Conservation (phyloP, 768 basidiomycete genomes). For the Amanita fuliginea region DNA sequence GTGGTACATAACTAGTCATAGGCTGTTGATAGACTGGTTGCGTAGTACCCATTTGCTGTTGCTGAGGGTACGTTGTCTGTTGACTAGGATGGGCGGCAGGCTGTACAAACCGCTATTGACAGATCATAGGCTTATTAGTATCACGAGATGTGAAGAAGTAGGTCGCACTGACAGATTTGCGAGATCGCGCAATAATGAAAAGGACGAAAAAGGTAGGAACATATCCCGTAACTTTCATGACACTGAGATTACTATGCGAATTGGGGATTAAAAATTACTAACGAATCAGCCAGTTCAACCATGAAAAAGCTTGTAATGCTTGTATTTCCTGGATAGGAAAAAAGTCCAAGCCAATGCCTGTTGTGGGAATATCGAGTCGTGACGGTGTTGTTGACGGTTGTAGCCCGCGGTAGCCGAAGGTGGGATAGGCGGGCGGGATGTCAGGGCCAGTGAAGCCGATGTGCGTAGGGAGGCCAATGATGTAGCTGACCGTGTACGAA, state of each 20-base stretch:
- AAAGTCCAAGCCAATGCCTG: too few relatives aligned
- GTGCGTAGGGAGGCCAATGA: too few relatives aligned
- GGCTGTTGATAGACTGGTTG: background rate
- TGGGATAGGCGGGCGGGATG: too few relatives aligned
- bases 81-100: background rate
- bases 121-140: background rate
- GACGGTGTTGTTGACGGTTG: background rate
- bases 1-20: too few relatives aligned
- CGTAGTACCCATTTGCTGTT: too few relatives aligned
- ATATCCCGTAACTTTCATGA: constrained; percentile 25
- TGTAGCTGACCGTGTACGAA: constrained; percentile 19
- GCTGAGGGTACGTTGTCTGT: background rate
- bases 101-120: background rate
- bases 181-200: constrained; percentile 15
- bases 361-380: too few relatives aligned
- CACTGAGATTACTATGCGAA: background rate
- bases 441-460: too few relatives aligned
- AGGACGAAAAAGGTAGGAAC: constrained; percentile 17
- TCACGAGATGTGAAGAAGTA: constrained; percentile 19
- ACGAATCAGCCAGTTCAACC: constrained; percentile 33
- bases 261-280: constrained; percentile 11
- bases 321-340: too few relatives aligned
- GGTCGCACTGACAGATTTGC: constrained; percentile 22
- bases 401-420: too few relatives aligned
- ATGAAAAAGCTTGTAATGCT: constrained; percentile 31